phyloP scores from a whole-genome alignment of 2,329 filamentous ascomycete genomes.

The Exophiala sideris region DNA sequence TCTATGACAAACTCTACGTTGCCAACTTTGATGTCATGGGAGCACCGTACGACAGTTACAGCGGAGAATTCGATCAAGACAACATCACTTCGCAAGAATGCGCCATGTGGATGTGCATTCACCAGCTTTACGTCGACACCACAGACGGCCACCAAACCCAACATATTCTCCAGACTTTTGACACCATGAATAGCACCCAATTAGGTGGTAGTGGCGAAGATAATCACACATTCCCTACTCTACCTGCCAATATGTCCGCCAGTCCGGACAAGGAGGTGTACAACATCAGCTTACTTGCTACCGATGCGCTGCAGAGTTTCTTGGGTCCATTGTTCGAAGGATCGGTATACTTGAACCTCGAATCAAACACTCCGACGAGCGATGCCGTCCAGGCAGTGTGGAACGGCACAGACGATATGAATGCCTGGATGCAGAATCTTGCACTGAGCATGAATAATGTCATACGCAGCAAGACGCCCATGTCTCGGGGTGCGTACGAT shows the following conservation, averaged over 20 bases:
- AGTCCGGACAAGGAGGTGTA: background rate
- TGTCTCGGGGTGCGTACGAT: background rate
- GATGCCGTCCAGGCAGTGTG: conserved; percentile 1
- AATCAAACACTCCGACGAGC: background rate
- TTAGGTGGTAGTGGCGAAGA: background rate
- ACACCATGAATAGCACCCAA: background rate
- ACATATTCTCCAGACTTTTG: background rate
- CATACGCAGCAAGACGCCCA: background rate
- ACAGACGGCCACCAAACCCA: background rate
- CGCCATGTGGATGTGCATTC: conserved; percentile 11
- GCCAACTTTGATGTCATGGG: conserved; percentile 16
- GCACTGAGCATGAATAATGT: background rate
- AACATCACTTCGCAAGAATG: conserved; percentile 2
- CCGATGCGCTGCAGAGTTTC: background rate
- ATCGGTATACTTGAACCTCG: background rate
- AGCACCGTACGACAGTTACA: background rate
- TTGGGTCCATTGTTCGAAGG: background rate
- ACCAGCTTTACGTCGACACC: background rate
- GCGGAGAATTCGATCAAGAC: background rate
- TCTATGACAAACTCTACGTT: conserved; percentile 6
- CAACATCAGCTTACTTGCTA: background rate
- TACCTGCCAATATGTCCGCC: background rate
- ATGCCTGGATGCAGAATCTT: background rate
- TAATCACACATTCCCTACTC: background rate
- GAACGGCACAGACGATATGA: background rate